Conservation (phyloP, 495 filamentous ascomycete species). For the Penicillium cataractarum region DNA sequence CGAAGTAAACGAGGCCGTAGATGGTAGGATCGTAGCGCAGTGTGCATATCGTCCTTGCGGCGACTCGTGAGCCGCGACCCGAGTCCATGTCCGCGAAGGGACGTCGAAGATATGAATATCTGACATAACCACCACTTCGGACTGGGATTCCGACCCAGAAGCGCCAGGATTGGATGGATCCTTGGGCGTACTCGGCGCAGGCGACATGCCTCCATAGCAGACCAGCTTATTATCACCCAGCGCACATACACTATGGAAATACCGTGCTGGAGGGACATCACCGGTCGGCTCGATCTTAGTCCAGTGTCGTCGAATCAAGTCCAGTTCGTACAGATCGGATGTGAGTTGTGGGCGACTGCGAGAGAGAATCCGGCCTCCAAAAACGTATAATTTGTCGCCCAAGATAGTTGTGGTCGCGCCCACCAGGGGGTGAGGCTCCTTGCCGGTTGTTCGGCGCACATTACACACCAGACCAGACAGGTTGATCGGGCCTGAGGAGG, state of each 20-base stretch:
- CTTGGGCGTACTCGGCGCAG: slow-evolving; percentile 56
- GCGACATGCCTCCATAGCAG: slow-evolving; percentile 98
- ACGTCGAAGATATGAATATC: slow-evolving; percentile 97
- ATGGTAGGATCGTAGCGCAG: slow-evolving; percentile 90
- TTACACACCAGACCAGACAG: slow-evolving; percentile 91
- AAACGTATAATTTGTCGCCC: slow-evolving; percentile 93
- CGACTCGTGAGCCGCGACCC: slow-evolving; percentile 74
- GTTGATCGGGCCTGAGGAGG: slow-evolving; percentile 58
- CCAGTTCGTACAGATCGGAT: slow-evolving; percentile 88
- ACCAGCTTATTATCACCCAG: slow-evolving; percentile 95
- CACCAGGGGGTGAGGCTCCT: slow-evolving; percentile 87
- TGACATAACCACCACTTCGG: slow-evolving; percentile 95
- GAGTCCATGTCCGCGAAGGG: slow-evolving; percentile 81
- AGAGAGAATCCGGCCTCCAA: slow-evolving; percentile 87
- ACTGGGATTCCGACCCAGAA: slow-evolving; percentile 66
- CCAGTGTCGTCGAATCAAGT: slow-evolving; percentile 91
- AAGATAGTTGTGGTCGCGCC: slow-evolving; percentile 94
- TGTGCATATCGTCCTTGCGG: slow-evolving; percentile 96
- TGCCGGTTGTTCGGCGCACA: slow-evolving; percentile 87
- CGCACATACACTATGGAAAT: slow-evolving; percentile 94
- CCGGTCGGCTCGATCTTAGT: slow-evolving; percentile 81
- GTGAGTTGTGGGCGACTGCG: slow-evolving; percentile 81
- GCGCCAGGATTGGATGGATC: slow-evolving; percentile 44
- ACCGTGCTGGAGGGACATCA: slow-evolving; percentile 85
- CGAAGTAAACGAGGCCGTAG: slow-evolving; percentile 82